Base-by-base conservation (phyloP, 2,329 filamentous ascomycete species). In the Lomentospora prolificans region DNA sequence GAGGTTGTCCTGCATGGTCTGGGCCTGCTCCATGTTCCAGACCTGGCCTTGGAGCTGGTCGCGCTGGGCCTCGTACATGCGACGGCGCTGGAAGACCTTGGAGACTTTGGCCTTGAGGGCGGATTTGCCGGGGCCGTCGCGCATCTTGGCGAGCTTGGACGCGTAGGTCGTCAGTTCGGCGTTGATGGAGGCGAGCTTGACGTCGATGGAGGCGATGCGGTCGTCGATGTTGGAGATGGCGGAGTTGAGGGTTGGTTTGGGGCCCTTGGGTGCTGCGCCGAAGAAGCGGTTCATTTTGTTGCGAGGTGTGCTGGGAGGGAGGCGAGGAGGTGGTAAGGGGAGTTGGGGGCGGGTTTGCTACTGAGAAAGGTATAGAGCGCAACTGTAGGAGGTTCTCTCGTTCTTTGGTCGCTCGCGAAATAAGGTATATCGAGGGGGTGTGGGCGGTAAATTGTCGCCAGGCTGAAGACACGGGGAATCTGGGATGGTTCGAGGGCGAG, bases 1-100 rank as follows among this genome's bases (percentile, higher is more conserved):
- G 55, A 99, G 81, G 67, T 97, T 97, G 73, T 97, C 92, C 75
- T 95, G 90, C 92, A 97, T 96, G 80, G 91, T 95, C 68, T 88
- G 87, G 3, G 92, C 91, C 73, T 96, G 91, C 74, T 97, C 91
- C 91, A 99, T 96, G 74, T 97, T 97, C 91, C 91, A 97, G 22
- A 89, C 89, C 73, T 99, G 94, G 61, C 86, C 81, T 72, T 95
- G 88, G 55, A 97, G 84, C 73, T 97, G 91, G 65, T 96, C 90
- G 61, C 92, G 89, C 72, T 96, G 90, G 3, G 82, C 79, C 73
- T 99, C 94, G 82, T 96, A 95, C 72, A 91, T 86, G 69, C 95
- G 96, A 63, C 92, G 87, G 58, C 90, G 87, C 73, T 96, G 90
- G 2, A 97, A 85, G 9, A 97, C 85, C 65, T 96, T 96, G 64